Base-by-base conservation (phyloP, 1,284 basidiomycete species). In the Filobasidium uniguttulatum region DNA sequence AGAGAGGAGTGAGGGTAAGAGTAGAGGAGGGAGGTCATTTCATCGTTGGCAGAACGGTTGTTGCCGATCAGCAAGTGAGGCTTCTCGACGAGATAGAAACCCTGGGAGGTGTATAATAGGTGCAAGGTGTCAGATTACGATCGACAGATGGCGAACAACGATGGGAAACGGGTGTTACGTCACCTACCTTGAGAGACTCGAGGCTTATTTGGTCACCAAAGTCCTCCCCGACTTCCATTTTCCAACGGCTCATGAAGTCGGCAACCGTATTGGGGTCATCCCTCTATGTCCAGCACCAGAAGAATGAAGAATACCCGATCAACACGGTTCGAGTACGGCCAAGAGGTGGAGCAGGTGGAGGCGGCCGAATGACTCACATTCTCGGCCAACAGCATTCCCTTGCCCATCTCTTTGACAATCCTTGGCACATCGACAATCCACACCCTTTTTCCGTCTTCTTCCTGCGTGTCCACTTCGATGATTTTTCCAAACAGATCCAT, bases 401-500 rank as follows among this genome's bases (percentile, higher is more conserved):
- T 59, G 3, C 68, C 69, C 3, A 66, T 54, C 51, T 68, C 63
- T 23, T 44, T 55, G 8, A 70, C 63, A 26, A 65, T 54, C 7
- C 54, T 30, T 15, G 43, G 29, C 3, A 60, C 49, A 47, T 66
- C 61, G 8, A 54, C 57, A 17, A 43, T 36, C 65, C 68, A 68
- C 5, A 28, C 25, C 26, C 48, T 57, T 19, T 48, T 23, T n/a
- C 67, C 57, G 36, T 44, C 49, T 36, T 52, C 47, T 55, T 37
- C 40, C 29, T n/a, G 66, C 56, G 41, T 45, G 48, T 31, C 55
- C 49, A 19, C 19, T 22, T 20, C 48, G 1, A 44, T 52, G 1
- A 82, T 62, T 1, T 69, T 65, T 3, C 87, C 87, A 58, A 89
- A 93, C 78, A 88, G 87, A 0, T 66, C 62, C 71, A 91, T 77